Percentiles rank a stretch among this genome's conserved stretches.
Evolutionary conservation across 495 filamentous ascomycete species (phyloP).

Genomic region (Pyrenula aspistea): DNA sequence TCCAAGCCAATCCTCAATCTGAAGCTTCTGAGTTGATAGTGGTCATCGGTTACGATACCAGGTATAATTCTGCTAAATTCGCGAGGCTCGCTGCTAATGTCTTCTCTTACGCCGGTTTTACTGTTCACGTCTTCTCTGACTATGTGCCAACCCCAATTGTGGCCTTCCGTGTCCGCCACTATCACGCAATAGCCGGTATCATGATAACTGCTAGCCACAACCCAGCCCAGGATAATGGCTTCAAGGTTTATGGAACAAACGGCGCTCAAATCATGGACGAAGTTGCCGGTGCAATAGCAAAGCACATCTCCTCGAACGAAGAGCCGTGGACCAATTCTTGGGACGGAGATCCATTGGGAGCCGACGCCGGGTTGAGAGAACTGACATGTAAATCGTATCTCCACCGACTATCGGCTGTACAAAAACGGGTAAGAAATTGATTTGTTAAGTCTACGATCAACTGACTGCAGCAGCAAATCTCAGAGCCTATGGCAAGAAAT

Average conservation of each 20-base stretch:
- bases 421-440: neutral
- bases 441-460: no score
- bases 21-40: slow-evolving; percentile 32
- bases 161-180: slow-evolving; percentile 48
- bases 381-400: slow-evolving; percentile 14
- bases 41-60: slow-evolving; percentile 58
- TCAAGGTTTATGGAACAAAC: neutral
- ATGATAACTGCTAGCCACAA: slow-evolving; percentile 70
- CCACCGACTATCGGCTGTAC: neutral
- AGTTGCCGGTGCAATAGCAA: slow-evolving; percentile 48
- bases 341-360: slow-evolving; percentile 24
- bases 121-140: slow-evolving; percentile 46
- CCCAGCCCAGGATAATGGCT: slow-evolving; percentile 53
- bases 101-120: slow-evolving; percentile 48
- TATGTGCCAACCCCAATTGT: slow-evolving; percentile 54
- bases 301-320: slow-evolving; percentile 44
- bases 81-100: slow-evolving; percentile 52
- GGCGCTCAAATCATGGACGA: slow-evolving; percentile 1
- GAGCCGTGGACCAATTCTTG: slow-evolving; percentile 30
- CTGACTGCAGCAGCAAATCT: slow-evolving; percentile 4
- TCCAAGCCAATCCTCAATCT: slow-evolving; percentile 21
- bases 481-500: slow-evolving; percentile 1
- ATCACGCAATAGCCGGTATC: slow-evolving; percentile 49
- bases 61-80: slow-evolving; percentile 54
- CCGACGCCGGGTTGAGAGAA: slow-evolving; percentile 10